Evolutionary conservation across 2,329 filamentous ascomycete species (phyloP), one percentile per base, ranked within the genome.

Genomic region (Pyrenophora graminea): DNA sequence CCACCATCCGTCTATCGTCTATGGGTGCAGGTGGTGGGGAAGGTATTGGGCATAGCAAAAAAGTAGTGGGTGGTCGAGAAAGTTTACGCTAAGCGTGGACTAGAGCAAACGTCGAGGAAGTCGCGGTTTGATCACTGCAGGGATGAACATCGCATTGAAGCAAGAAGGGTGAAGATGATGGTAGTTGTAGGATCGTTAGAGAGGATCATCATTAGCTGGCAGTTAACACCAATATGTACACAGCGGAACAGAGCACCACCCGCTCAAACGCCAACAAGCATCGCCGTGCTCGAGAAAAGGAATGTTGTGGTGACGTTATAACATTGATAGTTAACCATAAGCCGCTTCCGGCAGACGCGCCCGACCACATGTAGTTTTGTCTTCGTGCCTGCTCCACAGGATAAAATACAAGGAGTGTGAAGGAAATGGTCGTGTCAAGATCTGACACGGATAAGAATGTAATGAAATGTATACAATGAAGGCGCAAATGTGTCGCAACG

Each of bases 401-500:
- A 51, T 48, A 61, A 58, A 42, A 57, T 53, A 49, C 42, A 59
- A 62, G 55, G 54, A 55, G 48, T 55, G 58, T 59, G 46, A 46
- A 41, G 34, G 40, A 53, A 52, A 27, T 45, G 33, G 55, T 49
- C 45, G 55, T 40, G 45, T 53, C 37, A 45, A 45, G 44, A 46
- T 39, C 48, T 44, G 45, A 56, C 46, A 48, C 27, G 59, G 12
- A 61, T 56, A 57, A 53, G 55, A 62, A 56, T 49, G 55, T 58
- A 54, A 46, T 31, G 54, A 62, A 67, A 55, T 64, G 62, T 70
- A 47, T 69, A 69, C 67, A 69, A 52, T 46, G 58, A 70, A 67
- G 40, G 44, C 31, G 52, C 49, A 45, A 39, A 17, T 43, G 37
- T 39, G 48, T 53, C 51, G 50, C 50, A 43, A 58, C 56, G 51